Base-by-base conservation (phyloP, 2,329 filamentous ascomycete species). In the Ophiostoma perfectum region DNA sequence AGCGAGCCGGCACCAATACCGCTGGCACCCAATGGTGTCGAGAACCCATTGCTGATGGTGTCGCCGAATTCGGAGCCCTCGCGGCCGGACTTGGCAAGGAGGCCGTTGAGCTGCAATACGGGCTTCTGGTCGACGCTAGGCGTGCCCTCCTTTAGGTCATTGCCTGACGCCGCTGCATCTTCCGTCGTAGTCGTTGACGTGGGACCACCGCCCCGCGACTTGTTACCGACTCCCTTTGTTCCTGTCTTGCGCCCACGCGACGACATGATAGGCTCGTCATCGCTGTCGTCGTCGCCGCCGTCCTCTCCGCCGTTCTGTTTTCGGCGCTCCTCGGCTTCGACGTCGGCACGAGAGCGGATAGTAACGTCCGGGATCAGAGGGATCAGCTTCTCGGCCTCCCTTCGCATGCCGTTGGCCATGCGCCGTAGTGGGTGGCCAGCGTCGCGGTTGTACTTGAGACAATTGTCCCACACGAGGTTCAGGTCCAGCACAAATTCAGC, bases 181-280 rank as follows among this genome's bases (percentile, higher is more conserved):
- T n/a, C 65, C 6, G 47, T 60, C 2, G 64, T 67, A 12, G 64
- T 63, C 8, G 67, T 41, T n/a, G 64, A 60, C 4, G 67, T 64
- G 7, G 60, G 16, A 18, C 62, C 68, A 7, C 67, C 64, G 27
- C 63, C 67, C 38, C 92, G 87, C 27, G 90, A 88, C 74, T 90
- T 88, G 73, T 90, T 94, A 71, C 88, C 88, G 11, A 71, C 70
- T 36, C 92, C 90, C 75, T 91, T 93, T 73, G 91, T 90, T 42
- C 86, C 91, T 16, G 93, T 91, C 77, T 94, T 97, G 62, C 95
- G 89, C 67, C 95, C 95, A 72, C 95, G 87, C 65, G 94, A 97
- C 69, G 95, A 95, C 91, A 98, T 98, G 75, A 99, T 98, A 8
- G 95, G 95, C 78, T 97, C 93, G 76, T 98, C 94, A 75, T 98